phyloP scores from a whole-genome alignment of 2,329 filamentous ascomycete species.

The Helotiales sp. region DNA sequence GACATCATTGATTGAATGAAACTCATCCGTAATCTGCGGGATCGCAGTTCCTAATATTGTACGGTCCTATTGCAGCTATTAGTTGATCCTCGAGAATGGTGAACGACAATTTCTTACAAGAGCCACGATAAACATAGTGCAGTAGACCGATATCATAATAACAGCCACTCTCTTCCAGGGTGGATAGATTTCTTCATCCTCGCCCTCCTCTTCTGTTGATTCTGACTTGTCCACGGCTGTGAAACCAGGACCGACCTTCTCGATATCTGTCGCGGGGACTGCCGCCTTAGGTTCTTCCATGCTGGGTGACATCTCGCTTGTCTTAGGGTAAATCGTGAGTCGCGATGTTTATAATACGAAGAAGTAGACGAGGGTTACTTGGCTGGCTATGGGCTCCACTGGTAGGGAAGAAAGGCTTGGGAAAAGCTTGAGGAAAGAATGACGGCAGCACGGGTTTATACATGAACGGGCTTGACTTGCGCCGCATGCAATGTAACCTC shows the following conservation, averaged over 20 bases:
- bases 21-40: conserved; percentile 46
- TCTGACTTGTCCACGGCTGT: neutral
- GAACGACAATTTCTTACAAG: conserved; percentile 25
- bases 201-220: neutral
- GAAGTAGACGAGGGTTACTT: neutral
- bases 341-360: too few relatives aligned
- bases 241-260: neutral
- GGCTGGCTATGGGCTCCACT: neutral
- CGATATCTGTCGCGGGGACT: neutral
- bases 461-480: neutral
- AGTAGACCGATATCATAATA: conserved; percentile 52
- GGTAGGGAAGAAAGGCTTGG: neutral
- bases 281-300: neutral
- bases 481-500: neutral
- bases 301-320: neutral
- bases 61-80: conserved; percentile 38
- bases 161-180: conserved; percentile 39
- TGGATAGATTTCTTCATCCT: conserved; percentile 30
- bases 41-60: conserved; percentile 48
- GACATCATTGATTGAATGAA: conserved; percentile 49
- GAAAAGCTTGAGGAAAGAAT: neutral
- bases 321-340: neutral
- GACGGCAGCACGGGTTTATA: neutral
- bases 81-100: neutral
- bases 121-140: conserved; percentile 51